phyloP scores from a whole-genome alignment of 2,329 filamentous ascomycete genomes.

The Penicillium sp. region DNA sequence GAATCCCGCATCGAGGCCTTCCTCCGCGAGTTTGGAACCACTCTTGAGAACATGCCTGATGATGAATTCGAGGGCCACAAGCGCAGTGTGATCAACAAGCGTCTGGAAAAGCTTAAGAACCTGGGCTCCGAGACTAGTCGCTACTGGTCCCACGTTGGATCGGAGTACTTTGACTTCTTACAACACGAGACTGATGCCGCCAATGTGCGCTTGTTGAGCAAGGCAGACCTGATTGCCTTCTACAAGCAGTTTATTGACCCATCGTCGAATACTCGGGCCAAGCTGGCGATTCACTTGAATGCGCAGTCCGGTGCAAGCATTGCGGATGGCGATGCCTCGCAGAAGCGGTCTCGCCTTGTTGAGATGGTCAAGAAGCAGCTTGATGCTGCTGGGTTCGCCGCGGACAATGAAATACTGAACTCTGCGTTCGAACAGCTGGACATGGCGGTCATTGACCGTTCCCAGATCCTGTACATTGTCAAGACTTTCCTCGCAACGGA shows the following conservation, averaged over 20 bases:
- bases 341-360: slow-evolving; percentile 52
- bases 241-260: slow-evolving; percentile 77
- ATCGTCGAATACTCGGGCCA: slow-evolving; percentile 72
- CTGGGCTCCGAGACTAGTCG: slow-evolving; percentile 79
- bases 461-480: slow-evolving; percentile 56
- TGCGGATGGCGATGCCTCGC: slow-evolving; percentile 35
- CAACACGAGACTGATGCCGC: slow-evolving; percentile 78
- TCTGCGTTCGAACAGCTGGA: slow-evolving; percentile 51
- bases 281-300: slow-evolving; percentile 79
- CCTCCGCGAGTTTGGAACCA: slow-evolving; percentile 67
- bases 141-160: slow-evolving; percentile 83
- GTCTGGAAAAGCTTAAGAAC: slow-evolving; percentile 91
- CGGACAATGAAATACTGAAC: slow-evolving; percentile 49
- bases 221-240: slow-evolving; percentile 78
- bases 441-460: slow-evolving; percentile 51
- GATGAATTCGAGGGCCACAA: slow-evolving; percentile 89
- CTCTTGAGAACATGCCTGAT: slow-evolving; percentile 74
- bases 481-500: slow-evolving; percentile 56
- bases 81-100: slow-evolving; percentile 81
- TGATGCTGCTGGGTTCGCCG: slow-evolving; percentile 50
- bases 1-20: slow-evolving; percentile 88
- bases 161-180: slow-evolving; percentile 87
- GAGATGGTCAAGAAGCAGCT: slow-evolving; percentile 53
- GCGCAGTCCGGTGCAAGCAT: slow-evolving; percentile 66
- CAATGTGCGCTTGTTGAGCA: slow-evolving; percentile 73